Conservation (phyloP, 129 eudicot genomes). For the Tagetes erecta region DNA sequence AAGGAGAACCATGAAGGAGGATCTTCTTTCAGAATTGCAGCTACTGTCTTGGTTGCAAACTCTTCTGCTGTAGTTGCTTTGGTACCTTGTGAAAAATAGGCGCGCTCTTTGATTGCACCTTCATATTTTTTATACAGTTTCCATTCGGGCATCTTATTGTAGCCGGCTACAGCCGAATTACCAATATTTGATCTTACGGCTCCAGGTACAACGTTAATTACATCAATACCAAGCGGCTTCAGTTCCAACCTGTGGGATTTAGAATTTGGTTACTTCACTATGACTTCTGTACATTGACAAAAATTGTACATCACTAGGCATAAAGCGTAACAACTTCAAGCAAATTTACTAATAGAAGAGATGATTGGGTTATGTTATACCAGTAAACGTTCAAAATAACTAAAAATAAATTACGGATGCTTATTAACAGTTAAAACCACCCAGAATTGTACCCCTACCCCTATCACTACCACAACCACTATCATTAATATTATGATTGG, state of each 20-base stretch:
- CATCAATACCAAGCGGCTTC: conserved; percentile 71
- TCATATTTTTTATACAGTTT: conserved; percentile 77
- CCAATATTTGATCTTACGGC: conserved; percentile 76
- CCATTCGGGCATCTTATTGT: conserved; percentile 80
- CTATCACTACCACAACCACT: no score
- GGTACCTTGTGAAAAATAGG: conserved; percentile 62
- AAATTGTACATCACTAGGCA: not conserved
- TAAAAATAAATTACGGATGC: not conserved
- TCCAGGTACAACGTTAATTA: conserved; percentile 75
- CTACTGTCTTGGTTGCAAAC: conserved; percentile 76
- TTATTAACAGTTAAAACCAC: not conserved
- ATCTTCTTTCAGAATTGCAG: conserved; percentile 55
- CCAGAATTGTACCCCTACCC: not conserved
- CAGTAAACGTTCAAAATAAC: no score
- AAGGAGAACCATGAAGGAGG: conserved; percentile 80
- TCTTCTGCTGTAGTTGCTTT: conserved; percentile 69
- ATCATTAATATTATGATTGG: not conserved
- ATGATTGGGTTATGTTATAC: not conserved
- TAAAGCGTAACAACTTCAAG: no score
- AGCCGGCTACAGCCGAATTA: conserved; percentile 57
- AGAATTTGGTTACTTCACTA: not conserved
- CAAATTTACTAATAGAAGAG: not conserved
- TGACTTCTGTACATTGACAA: not conserved
- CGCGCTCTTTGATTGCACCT: conserved; percentile 65
- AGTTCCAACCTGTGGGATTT: conserved; percentile 64